A percentile compares a stretch with the other conserved stretches of the same genome.
Evolutionary conservation across 2,329 filamentous ascomycete genomes (phyloP).

Genomic region (Emergomyces orientalis): DNA sequence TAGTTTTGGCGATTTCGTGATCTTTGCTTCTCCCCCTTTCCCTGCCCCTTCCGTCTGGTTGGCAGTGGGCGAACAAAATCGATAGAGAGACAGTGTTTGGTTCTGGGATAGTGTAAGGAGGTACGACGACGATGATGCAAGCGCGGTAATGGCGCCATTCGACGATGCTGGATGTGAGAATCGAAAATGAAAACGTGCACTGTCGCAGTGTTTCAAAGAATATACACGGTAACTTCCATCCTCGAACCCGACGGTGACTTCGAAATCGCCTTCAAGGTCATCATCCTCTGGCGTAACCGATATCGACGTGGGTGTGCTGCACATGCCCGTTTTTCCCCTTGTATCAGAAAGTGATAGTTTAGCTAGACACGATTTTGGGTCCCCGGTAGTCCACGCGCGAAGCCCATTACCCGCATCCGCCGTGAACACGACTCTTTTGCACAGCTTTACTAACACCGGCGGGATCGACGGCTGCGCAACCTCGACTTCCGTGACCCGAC

Average conservation of each 20-base stretch:
- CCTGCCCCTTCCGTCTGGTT: neutral
- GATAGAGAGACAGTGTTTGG: slow-evolving; percentile 68
- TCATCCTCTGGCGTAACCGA: slow-evolving; percentile 38
- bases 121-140: slow-evolving; percentile 67
- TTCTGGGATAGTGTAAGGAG: slow-evolving; percentile 67
- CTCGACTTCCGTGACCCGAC: slow-evolving; percentile 67
- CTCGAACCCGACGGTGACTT: slow-evolving; percentile 59
- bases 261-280: slow-evolving; percentile 39
- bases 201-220: slow-evolving; percentile 42
- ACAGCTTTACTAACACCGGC: slow-evolving; percentile 63
- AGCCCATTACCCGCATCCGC: slow-evolving; percentile 61
- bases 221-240: slow-evolving; percentile 66
- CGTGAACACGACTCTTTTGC: slow-evolving; percentile 68
- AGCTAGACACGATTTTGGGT: slow-evolving; percentile 51
- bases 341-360: slow-evolving; percentile 25
- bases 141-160: slow-evolving; percentile 57
- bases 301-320: slow-evolving; percentile 53
- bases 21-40: slow-evolving; percentile 8
- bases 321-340: slow-evolving; percentile 43
- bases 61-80: slow-evolving; percentile 36
- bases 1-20: slow-evolving; percentile 44
- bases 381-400: slow-evolving; percentile 65
- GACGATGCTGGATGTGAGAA: slow-evolving; percentile 55
- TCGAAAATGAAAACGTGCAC: slow-evolving; percentile 37
- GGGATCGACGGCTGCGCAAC: slow-evolving; percentile 49